phyloP scores from a whole-genome alignment of 768 basidiomycete genomes.

The Amylocystis lapponica region DNA sequence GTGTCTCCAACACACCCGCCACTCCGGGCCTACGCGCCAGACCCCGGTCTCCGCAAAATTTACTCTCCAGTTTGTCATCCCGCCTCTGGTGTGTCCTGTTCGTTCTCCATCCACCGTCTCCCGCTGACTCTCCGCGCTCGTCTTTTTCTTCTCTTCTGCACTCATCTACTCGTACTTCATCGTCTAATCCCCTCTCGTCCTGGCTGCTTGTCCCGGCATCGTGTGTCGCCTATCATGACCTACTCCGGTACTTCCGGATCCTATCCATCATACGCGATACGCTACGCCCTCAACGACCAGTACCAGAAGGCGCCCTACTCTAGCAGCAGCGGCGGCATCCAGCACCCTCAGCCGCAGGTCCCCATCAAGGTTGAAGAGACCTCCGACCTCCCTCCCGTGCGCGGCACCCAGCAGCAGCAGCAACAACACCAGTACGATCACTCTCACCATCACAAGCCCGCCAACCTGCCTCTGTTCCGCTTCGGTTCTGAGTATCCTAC shows the following conservation, averaged over 20 bases:
- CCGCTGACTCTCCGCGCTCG: conserved; percentile 2
- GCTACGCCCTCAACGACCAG: conserved; percentile 13
- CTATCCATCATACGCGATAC: conserved; percentile 11
- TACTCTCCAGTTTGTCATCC: conserved; percentile 2
- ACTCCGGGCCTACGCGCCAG: background rate
- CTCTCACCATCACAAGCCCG: background rate
- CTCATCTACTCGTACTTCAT: conserved; percentile 2
- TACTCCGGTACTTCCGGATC: conserved; percentile 3
- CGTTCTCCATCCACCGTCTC: background rate
- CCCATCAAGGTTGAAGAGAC: conserved; percentile 19
- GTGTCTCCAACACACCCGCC: background rate
- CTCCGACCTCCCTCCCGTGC: conserved; percentile 15
- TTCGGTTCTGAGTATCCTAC: conserved; percentile 9
- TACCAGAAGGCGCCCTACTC: conserved; percentile 8
- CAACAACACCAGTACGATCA: background rate
- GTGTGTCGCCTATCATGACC: conserved; percentile 10
- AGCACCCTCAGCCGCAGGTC: background rate
- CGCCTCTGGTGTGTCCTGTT: conserved; percentile 2
- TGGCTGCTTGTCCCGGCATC: conserved; percentile 5
- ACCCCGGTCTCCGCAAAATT: conserved; percentile 14
- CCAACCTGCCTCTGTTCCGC: conserved; percentile 13
- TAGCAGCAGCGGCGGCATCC: background rate
- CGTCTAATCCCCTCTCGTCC: conserved; percentile 2
- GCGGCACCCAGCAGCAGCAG: conserved; percentile 7
- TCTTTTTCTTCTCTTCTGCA: conserved; percentile 3